Evolutionary conservation across 768 basidiomycete genomes (phyloP), one percentile per base, ranked within the genome.

Genomic region (Leccinum longicurvipes): DNA sequence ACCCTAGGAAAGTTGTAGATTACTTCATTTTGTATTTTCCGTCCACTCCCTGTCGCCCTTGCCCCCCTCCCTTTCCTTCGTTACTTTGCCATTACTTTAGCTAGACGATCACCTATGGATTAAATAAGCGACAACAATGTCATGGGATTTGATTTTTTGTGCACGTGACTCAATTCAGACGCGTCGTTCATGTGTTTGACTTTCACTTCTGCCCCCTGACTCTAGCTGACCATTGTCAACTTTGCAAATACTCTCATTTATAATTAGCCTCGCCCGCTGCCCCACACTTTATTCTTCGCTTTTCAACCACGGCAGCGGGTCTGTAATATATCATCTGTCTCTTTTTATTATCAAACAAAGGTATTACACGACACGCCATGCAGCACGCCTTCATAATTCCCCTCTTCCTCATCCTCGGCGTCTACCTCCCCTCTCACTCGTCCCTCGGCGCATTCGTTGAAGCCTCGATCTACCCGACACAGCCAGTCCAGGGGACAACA

Each of bases 391-490:
- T 56, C 25, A 19, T 34, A 39, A n/a, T 39, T 39, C 10, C 36
- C 39, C 39, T 39, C 10, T 17, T 47, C 4, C 28, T 59, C 29
- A 17, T 60, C 39, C 12, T 42, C n/a, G 45, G 47, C 21, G 51
- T 42, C 28, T 47, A 17, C 19, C 48, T 70, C 41, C 48, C 61
- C 11, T 36, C 17, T 36, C 34, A 15, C 5, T 9, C 34, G 34
- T 34, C n/a, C 9, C n/a, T 10, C 2, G 19, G n/a, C n/a, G 21
- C 7, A 2, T 47, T 59, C 15, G 67, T 53, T 47, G 47, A 58
- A 14, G 77, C 73, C 25, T 74, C 74, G 7, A 64, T 85, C 24
- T 84, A 81, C 56, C 79, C 82, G 1, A 84, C 79, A 0, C 64
- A 74, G 15, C 85, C 84, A 4, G 57, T 78, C 15, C 69, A 77